Evolutionary conservation across 2,329 filamentous ascomycete genomes (phyloP).

Genomic region (Cladosporium cucumerinum): DNA sequence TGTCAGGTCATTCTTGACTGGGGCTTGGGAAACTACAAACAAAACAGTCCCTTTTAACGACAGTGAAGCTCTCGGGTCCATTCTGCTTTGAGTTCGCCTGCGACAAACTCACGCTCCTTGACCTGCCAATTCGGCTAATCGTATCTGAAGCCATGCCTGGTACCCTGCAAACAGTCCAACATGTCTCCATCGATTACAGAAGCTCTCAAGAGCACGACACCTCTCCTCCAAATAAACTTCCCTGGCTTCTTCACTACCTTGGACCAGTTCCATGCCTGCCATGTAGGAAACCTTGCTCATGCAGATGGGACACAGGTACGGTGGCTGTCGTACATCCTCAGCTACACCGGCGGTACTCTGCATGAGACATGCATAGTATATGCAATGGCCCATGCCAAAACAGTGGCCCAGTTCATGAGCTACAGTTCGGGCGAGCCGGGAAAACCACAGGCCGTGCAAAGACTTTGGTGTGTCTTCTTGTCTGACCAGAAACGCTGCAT

Average conservation of each 20-base stretch:
- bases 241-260: slow-evolving; percentile 13
- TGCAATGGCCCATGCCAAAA: slow-evolving; percentile 64
- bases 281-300: slow-evolving; percentile 48
- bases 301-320: slow-evolving; percentile 61
- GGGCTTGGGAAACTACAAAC: not conserved
- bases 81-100: not conserved
- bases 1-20: not conserved
- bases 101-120: not conserved
- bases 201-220: slow-evolving; percentile 40
- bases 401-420: slow-evolving; percentile 67
- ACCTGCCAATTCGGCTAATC: not conserved
- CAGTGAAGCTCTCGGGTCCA: not conserved
- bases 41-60: not conserved
- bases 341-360: slow-evolving; percentile 56
- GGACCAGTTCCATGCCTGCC: not conserved
- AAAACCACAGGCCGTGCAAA: slow-evolving; percentile 52
- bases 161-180: slow-evolving; percentile 49
- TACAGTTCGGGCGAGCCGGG: slow-evolving; percentile 55
- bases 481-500: slow-evolving; percentile 1
- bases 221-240: slow-evolving; percentile 34
- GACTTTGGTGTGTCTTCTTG: not conserved
- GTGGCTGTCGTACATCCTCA: slow-evolving; percentile 61
- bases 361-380: slow-evolving; percentile 64
- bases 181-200: slow-evolving; percentile 42
- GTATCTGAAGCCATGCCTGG: slow-evolving; percentile 39